Percentiles rank a stretch among this genome's conserved stretches.
Conservation (phyloP, 2,329 filamentous ascomycete species). For the Dothidotthia symphoricarpi region DNA sequence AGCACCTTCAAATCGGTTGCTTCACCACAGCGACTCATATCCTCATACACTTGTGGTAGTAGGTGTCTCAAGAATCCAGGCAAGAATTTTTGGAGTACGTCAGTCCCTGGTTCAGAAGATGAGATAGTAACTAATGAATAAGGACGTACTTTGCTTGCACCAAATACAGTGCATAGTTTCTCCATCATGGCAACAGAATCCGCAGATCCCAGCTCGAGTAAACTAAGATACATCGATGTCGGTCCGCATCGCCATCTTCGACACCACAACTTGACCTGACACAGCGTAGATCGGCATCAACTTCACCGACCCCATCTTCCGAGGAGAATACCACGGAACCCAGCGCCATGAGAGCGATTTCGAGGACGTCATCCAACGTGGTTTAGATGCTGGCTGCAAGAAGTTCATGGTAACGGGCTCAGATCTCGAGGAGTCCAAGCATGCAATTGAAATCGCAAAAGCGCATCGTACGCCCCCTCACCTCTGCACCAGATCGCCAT, state of each 20-base stretch:
- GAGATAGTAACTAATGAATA: not conserved
- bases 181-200: conserved; percentile 11
- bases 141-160: no score
- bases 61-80: not conserved
- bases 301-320: conserved; percentile 86
- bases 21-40: no score
- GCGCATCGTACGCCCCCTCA: conserved; percentile 63
- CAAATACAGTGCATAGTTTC: no score
- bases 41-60: no score
- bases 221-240: conserved; percentile 46
- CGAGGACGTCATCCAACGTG: conserved; percentile 72
- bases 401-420: conserved; percentile 95
- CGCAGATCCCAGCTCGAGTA: not conserved
- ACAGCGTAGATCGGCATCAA: conserved; percentile 80
- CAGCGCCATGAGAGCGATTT: conserved; percentile 73
- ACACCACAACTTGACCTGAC: conserved; percentile 10
- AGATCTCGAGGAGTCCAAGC: conserved; percentile 72
- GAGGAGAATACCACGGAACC: conserved; percentile 78
- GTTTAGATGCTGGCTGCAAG: conserved; percentile 72
- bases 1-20: no score
- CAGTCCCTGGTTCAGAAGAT: not conserved
- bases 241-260: conserved; percentile 28
- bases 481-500: not conserved
- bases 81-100: not conserved
- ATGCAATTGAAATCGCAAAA: conserved; percentile 71